Base-by-base conservation (phyloP, 1,284 basidiomycete species). In the Ustilago loliicola region DNA sequence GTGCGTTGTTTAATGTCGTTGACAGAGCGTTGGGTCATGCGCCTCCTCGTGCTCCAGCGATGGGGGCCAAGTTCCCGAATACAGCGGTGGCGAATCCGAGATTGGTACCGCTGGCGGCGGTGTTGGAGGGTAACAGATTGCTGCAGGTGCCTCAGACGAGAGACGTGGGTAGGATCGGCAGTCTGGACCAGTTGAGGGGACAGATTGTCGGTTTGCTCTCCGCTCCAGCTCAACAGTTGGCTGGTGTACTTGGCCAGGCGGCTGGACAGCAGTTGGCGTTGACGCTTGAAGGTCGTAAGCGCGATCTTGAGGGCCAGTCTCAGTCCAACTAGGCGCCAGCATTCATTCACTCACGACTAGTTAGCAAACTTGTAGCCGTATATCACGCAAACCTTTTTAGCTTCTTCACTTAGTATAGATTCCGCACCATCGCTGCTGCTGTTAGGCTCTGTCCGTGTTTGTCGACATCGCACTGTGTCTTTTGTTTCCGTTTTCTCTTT, bases 131-230 rank as follows among this genome's bases (percentile, higher is more conserved):
- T 21, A 66, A 75, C 36, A 75, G 72, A 56, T 59, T 84, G 56
- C 21, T 83, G 21, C 74, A 81, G n/a, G 61, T 83, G 27, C 71
- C 79, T 9, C 67, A 72, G 34, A 72, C 80, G n/a, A 59, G 81
- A 23, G 81, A 80, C 30, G 79, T 83, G 29, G 72, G 72, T 47
- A 67, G 77, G 40, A 60, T 83, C 54, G 80, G 78, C n/a, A 59
- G 68, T 47, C 61, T 84, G 56, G 72, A 73, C 51, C 72, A 66
- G 57, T 61, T 86, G 17, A 65, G 80, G 30, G 66, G 80, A 8
- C 85, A 86, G 76, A 78, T 85, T 55, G 79, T 86, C 21, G 85
- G 83, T 19, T 54, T 86, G 57, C 72, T 86, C 40, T 77, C 76
- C 27, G 63, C 73, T 29, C 82, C 84, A 4, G 78, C 64, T 4